Evolutionary conservation across 192 early-diverging fungal genomes (phyloP), one percentile per base, ranked within the genome.

Genomic region (Gryganskiella cystojenkinii): DNA sequence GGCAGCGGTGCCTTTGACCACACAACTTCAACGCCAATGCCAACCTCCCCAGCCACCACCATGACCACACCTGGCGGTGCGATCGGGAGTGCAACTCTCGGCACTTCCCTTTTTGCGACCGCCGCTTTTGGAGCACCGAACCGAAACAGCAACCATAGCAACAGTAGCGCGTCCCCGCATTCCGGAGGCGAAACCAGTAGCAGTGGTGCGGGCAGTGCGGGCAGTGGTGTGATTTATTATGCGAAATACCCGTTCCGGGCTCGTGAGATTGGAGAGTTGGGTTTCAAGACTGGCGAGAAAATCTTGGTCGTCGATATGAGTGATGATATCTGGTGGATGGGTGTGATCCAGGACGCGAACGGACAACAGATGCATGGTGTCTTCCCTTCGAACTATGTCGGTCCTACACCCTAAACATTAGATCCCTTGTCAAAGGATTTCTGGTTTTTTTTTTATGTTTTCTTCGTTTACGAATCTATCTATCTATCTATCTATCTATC

Each of bases 281-380:
- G 83, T 10, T 92, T 94, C 76, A 74, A 84, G 15, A 85, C 88
- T 4, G 90, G 90, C 28, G 91, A 92, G 60, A 82, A 84, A 0
- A 89, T 94, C 54, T 84, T 92, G 84, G 93, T 94, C 8, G 87
- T 90, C 19, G 93, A 94, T 69, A 84, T 86, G 55, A 90, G 86
- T 61, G 91, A 94, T 70, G 90, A 91, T 76, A 88, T 93, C 33
- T 94, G 93, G 93, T 94, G 93, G 93, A 88, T 92, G 85, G 93
- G 93, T 15, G 87, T 89, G 22, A 86, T 88, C 50, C 80, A 87
- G 62, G 85, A 89, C n/a, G 37, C 62, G 59, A 56, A 42, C 34
- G 86, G 84, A 2, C 62, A 76, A 19, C 67, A 81, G 14, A 63
- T 75, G 68, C 90, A 92, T 79, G 92, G 92, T 56, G 89, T 92